A percentile compares a stretch with the other conserved stretches of the same genome.
Conservation (phyloP, 2,329 filamentous ascomycete species). For the Arthrobotrys iridis region DNA sequence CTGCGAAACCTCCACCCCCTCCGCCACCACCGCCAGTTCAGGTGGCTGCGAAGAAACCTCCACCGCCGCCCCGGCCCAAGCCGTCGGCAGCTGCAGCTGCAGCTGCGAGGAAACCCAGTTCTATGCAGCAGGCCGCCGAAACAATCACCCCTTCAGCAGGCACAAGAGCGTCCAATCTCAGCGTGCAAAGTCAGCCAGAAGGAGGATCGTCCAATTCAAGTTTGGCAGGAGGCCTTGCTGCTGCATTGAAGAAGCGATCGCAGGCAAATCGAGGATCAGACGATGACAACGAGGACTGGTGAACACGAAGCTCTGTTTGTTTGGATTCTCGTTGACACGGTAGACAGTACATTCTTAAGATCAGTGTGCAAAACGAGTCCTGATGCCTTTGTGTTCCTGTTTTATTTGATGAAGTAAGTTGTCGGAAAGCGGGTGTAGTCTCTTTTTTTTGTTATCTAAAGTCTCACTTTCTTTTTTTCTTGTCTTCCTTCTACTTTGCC, state of each 20-base stretch:
- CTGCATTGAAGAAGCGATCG: constrained; percentile 80
- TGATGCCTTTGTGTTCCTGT: constrained; percentile 18
- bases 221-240: constrained; percentile 77
- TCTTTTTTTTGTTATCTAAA: constrained; percentile 15
- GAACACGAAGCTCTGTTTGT: constrained; percentile 28
- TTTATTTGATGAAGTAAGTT: constrained; percentile 25
- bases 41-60: constrained; percentile 73
- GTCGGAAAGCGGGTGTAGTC: constrained; percentile 35
- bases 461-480: constrained; percentile 25
- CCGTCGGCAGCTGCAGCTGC: constrained; percentile 71
- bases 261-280: constrained; percentile 77
- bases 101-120: constrained; percentile 64
- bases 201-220: constrained; percentile 68
- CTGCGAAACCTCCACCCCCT: constrained; percentile 68
- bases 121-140: constrained; percentile 70
- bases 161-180: constrained; percentile 54
- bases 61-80: constrained; percentile 74
- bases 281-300: constrained; percentile 72
- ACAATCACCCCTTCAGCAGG: constrained; percentile 72
- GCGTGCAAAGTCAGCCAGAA: constrained; percentile 65
- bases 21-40: constrained; percentile 72
- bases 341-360: constrained; percentile 6
- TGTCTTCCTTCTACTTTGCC: no score
- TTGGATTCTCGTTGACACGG: constrained; percentile 13
- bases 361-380: constrained; percentile 21